Percentiles rank a stretch among this genome's conserved stretches.
Evolutionary conservation across 1,139 yeast genomes (phyloP).

Genomic region (Candida gigantensis): DNA sequence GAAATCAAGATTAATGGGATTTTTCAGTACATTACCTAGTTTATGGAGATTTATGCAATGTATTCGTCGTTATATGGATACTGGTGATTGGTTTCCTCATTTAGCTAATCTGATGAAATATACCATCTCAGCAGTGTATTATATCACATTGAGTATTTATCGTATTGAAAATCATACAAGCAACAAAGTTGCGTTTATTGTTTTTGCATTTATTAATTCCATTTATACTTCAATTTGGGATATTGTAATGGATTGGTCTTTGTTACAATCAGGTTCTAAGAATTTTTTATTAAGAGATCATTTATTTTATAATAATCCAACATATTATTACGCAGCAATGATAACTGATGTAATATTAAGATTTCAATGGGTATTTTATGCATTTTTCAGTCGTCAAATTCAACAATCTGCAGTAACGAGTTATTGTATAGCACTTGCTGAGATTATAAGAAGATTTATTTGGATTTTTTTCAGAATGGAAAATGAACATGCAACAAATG

Average conservation of each 20-base stretch:
- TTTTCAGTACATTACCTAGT: slow-evolving; percentile 80
- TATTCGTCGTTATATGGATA: slow-evolving; percentile 84
- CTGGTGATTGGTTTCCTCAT: slow-evolving; percentile 97
- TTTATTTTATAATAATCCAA: slow-evolving; percentile 58
- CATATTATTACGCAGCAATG: slow-evolving; percentile 74
- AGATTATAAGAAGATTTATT: slow-evolving; percentile 73
- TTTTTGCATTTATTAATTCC: slow-evolving; percentile 75
- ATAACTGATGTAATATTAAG: slow-evolving; percentile 70
- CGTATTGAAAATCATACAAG: slow-evolving; percentile 55
- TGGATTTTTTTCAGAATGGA: slow-evolving; percentile 95
- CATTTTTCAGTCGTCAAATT: slow-evolving; percentile 66
- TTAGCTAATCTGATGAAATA: slow-evolving; percentile 88
- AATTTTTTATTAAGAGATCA: slow-evolving; percentile 69
- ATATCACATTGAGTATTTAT: slow-evolving; percentile 75
- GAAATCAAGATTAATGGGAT: slow-evolving; percentile 76
- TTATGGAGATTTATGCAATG: slow-evolving; percentile 92
- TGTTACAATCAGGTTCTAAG: slow-evolving; percentile 65
- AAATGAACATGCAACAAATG: slow-evolving; percentile 93
- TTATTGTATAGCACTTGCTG: slow-evolving; percentile 80
- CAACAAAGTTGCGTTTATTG: slow-evolving; percentile 61
- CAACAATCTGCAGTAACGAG: slow-evolving; percentile 93
- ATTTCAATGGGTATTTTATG: slow-evolving; percentile 90
- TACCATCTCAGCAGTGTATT: slow-evolving; percentile 62
- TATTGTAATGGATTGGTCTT: slow-evolving; percentile 92
- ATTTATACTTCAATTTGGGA: slow-evolving; percentile 80